Evolutionary conservation across 225 moss, liverwort and hornwort genomes (phyloP).

Genomic region (Marchantia paleacea): DNA sequence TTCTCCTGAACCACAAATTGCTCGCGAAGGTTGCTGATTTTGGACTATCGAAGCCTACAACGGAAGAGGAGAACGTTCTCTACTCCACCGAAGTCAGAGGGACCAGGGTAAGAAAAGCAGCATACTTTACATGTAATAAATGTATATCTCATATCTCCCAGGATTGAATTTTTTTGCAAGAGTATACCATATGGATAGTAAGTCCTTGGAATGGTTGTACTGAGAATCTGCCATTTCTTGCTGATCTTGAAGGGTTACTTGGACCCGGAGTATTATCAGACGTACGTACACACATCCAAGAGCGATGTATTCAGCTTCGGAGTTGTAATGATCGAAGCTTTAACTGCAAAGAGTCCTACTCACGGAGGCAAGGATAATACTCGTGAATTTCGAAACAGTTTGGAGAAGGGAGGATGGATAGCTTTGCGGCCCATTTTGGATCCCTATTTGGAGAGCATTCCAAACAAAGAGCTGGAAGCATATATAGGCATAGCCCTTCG

Average conservation of each 20-base stretch:
- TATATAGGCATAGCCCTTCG: conserved; percentile 50
- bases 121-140: background rate
- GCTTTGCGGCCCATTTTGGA: conserved; percentile 54
- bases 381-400: conserved; percentile 47
- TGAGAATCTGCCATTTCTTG: background rate
- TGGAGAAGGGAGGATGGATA: conserved; percentile 46
- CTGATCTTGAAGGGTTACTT: conserved; percentile 61
- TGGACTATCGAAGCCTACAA: conserved; percentile 77
- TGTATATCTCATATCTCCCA: background rate
- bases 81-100: conserved; percentile 70
- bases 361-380: conserved; percentile 60
- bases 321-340: conserved; percentile 71
- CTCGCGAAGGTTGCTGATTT: conserved; percentile 94
- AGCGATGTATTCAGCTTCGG: conserved; percentile 94
- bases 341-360: conserved; percentile 58
- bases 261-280: conserved; percentile 83
- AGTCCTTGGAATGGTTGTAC: background rate
- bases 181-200: background rate
- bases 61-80: conserved; percentile 54
- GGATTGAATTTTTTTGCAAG: background rate
- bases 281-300: conserved; percentile 72
- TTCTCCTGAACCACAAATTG: conserved; percentile 60
- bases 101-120: conserved; percentile 57
- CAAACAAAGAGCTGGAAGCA: conserved; percentile 39
- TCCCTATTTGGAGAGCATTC: conserved; percentile 37